Evolutionary conservation across 495 filamentous ascomycete species (phyloP).

Genomic region (Penicillium longicatenatum): DNA sequence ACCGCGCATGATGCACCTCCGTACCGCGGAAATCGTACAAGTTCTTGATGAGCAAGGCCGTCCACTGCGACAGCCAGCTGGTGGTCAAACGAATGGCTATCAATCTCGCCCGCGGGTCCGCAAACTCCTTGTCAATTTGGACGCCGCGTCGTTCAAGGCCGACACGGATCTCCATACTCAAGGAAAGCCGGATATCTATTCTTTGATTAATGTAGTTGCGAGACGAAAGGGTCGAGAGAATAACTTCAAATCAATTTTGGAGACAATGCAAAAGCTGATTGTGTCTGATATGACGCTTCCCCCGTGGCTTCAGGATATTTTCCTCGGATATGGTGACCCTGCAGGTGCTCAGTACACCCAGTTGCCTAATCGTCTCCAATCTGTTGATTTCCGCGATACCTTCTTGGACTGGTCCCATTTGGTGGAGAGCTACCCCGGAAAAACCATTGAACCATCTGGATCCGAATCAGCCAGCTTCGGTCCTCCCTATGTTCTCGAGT

Average conservation of each 20-base stretch:
- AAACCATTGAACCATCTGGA: conserved; percentile 75
- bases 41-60: conserved; percentile 87
- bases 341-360: conserved; percentile 82
- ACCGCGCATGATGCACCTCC: conserved; percentile 67
- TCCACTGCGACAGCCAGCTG: conserved; percentile 62
- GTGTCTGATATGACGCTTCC: conserved; percentile 85
- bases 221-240: conserved; percentile 88
- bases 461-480: conserved; percentile 72
- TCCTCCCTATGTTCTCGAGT: conserved; percentile 83
- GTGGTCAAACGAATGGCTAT: conserved; percentile 53
- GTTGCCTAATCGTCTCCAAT: conserved; percentile 72
- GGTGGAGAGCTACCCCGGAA: conserved; percentile 81
- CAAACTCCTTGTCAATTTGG: conserved; percentile 78
- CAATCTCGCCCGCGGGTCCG: conserved; percentile 57
- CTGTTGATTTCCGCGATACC: conserved; percentile 88
- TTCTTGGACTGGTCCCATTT: conserved; percentile 96
- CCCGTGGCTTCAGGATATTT: conserved; percentile 93
- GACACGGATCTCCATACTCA: conserved; percentile 66
- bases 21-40: conserved; percentile 85
- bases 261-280: conserved; percentile 85
- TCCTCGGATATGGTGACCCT: conserved; percentile 94
- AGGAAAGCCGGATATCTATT: conserved; percentile 77
- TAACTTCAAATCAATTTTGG: conserved; percentile 93
- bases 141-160: conserved; percentile 73
- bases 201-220: conserved; percentile 82